These are phyloP conservation scores for Thielaviopsis euricoi DNA, from an alignment of 2,329 filamentous ascomycete genomes.

Conservation along the genomic window DNA sequence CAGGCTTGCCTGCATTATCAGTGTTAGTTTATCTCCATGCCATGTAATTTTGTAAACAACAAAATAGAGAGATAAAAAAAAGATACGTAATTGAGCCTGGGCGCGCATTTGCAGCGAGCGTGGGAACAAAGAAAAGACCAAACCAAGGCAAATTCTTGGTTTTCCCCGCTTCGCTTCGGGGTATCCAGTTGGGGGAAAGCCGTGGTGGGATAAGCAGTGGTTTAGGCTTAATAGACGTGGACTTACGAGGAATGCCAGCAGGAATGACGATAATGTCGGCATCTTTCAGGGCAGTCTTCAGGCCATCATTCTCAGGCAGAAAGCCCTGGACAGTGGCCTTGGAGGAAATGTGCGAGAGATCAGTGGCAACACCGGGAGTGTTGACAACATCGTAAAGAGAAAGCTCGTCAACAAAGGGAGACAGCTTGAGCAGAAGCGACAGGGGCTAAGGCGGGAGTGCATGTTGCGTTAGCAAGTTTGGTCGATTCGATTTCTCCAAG, in stretches of 20 bases:
- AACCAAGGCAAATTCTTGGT: background rate
- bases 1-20: conserved; percentile 63
- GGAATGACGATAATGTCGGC: conserved; percentile 95
- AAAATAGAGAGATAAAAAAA: background rate
- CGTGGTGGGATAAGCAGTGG: background rate
- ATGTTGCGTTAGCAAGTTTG: conserved; percentile 9
- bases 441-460: conserved; percentile 47
- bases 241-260: conserved; percentile 88
- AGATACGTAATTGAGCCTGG: background rate
- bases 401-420: conserved; percentile 76
- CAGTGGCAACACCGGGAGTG: conserved; percentile 86
- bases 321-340: conserved; percentile 74
- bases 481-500: conserved; percentile 12
- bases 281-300: conserved; percentile 77
- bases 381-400: conserved; percentile 99
- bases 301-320: conserved; percentile 70
- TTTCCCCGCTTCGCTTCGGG: background rate
- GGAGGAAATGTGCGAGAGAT: conserved; percentile 94
- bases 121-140: background rate
- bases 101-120: too few relatives aligned
- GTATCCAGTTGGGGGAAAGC: conserved; percentile 5
- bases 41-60: background rate
- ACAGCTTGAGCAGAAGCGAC: conserved; percentile 88
- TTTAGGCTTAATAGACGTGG: background rate
- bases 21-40: conserved; percentile 15